Percentiles rank a stretch among this genome's conserved stretches.
Evolutionary conservation across 1,139 yeast genomes (phyloP).

Genomic region (Pneumocystis jirovecii): DNA sequence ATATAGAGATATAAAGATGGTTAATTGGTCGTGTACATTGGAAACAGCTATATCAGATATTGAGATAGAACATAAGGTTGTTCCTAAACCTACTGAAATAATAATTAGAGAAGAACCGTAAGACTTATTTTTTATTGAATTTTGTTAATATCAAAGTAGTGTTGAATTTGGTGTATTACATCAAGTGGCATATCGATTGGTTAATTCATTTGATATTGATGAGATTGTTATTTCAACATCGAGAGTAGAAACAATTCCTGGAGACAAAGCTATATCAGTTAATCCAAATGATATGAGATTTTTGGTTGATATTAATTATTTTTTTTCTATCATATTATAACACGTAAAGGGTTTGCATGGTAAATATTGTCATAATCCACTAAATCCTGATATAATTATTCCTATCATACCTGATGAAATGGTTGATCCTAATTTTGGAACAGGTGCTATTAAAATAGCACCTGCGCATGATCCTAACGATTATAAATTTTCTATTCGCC

Average conservation of each 20-base stretch:
- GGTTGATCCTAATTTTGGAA: constrained; percentile 12
- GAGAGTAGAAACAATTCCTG: constrained; percentile 12
- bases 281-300: constrained; percentile 5
- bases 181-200: constrained; percentile 8
- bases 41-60: constrained; percentile 12
- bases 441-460: constrained; percentile 12
- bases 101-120: neutral
- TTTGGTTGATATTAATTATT: neutral
- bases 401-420: constrained; percentile 9
- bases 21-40: constrained; percentile 11
- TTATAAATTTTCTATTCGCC: constrained; percentile 8
- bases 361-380: constrained; percentile 7
- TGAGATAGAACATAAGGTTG: constrained; percentile 7
- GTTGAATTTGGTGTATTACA: constrained; percentile 10
- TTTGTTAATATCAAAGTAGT: neutral
- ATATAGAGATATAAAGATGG: constrained; percentile 10
- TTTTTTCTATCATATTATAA: neutral
- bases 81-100: neutral
- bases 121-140: neutral
- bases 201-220: neutral
- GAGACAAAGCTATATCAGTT: constrained; percentile 12
- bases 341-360: constrained; percentile 2
- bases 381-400: constrained; percentile 2
- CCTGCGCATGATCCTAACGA: constrained; percentile 13
- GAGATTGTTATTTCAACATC: constrained; percentile 10